Percentiles rank a stretch among this genome's conserved stretches.
Evolutionary conservation across 1,284 basidiomycete genomes (phyloP).

Genomic region (Leccinum solheimii): DNA sequence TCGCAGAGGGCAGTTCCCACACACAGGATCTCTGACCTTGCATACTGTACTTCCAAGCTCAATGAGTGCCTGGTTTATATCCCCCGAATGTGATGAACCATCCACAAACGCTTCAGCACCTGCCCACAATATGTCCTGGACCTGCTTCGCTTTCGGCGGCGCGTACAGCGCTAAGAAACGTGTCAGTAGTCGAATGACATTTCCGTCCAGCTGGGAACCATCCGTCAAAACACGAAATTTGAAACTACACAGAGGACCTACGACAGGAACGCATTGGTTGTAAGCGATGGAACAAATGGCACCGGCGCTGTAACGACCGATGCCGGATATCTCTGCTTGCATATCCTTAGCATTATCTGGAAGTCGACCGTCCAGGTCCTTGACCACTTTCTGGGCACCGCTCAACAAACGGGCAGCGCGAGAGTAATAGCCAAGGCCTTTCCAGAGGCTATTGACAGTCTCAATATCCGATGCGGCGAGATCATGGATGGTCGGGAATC

Average conservation of each 20-base stretch:
- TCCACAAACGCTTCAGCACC: conserved; percentile 72
- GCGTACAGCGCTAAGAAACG: conserved; percentile 82
- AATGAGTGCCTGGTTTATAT: conserved; percentile 87
- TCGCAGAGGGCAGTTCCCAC: conserved; percentile 70
- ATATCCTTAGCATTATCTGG: conserved; percentile 81
- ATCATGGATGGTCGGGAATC: conserved; percentile 81
- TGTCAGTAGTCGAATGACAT: conserved; percentile 82
- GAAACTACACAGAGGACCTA: conserved; percentile 40
- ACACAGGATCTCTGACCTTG: conserved; percentile 78
- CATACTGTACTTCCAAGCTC: conserved; percentile 91
- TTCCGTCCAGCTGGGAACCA: conserved; percentile 77
- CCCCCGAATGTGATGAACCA: conserved; percentile 59
- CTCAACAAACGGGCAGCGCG: conserved; percentile 78
- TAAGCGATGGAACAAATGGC: conserved; percentile 92
- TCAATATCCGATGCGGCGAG: conserved; percentile 80
- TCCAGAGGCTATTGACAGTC: conserved; percentile 86
- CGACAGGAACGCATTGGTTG: conserved; percentile 79
- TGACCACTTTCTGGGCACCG: conserved; percentile 77
- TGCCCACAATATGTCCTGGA: conserved; percentile 81
- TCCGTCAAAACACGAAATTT: background rate
- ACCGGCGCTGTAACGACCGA: conserved; percentile 89
- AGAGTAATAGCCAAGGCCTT: conserved; percentile 90
- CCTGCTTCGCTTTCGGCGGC: conserved; percentile 74
- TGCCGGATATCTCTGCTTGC: conserved; percentile 84
- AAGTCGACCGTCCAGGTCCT: conserved; percentile 66